Base-by-base conservation (phyloP, 768 basidiomycete species). In the Chalciporus piperatus region DNA sequence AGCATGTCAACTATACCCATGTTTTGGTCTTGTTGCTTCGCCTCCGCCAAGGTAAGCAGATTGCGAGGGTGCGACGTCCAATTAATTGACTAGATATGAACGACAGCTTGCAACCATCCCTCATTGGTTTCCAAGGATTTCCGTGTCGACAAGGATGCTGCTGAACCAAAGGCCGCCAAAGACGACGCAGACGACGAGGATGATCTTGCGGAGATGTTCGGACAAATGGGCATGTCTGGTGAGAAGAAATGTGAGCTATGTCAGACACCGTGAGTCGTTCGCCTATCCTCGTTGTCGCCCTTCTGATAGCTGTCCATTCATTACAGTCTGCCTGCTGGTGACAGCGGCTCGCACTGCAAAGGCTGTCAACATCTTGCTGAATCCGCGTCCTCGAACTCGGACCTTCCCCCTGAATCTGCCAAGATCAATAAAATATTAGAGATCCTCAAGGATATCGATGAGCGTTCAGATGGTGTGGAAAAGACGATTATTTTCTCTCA, bases 401-500 rank as follows among this genome's bases (percentile, higher is more conserved):
- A 48, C 13, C 76, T 84, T 14, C 85, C 84, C 4, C 86, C 86
- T 0, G 76, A 80, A 27, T 93, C 91, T 7, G 85, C 95, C 17
- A 99, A 99, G 71, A 90, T 92, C 47, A 78, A 85, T 28, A 92
- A 87, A 79, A 78, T 92, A 35, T 59, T 97, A 43, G 77, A 87
- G 60, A 68, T 98, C 10, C 72, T 99, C 38, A 59, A 72, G 11
- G 77, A 83, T 16, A 83, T 93, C 47, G 79, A 85, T 14, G 70
- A 76, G 43, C 75, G 81, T 46, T 76, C 81, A 11, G 70, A 79
- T 13, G 66, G 76, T 14, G 69, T 73, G 54, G 92, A 97, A 65
- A 99, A 98, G 78, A 96, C 94, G 0, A 98, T 98, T 56, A 84
- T 99, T 19, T 98, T 98, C 65, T 94, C 92, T 0, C 95, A 97